Base-by-base conservation (phyloP, 495 filamentous ascomycete genomes). In the Polyplosphaeria fusca region DNA sequence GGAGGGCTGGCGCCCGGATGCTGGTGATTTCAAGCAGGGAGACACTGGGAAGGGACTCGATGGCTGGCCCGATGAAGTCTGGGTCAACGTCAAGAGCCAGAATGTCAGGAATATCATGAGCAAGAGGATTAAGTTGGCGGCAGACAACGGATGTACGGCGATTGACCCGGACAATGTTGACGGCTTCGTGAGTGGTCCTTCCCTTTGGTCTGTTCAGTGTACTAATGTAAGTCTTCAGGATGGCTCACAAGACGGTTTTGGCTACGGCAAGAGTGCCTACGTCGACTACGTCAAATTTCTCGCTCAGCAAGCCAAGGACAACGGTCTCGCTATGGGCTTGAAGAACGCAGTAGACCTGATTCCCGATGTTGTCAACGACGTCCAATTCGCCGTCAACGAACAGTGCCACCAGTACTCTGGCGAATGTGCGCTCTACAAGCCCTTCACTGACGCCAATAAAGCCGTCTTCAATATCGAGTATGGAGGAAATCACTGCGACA, bases 381-480 rank as follows among this genome's bases (percentile, higher is more conserved):
- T 86, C 64, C 76, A 87, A 55, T 89, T 85, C 73, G 76, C 74
- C 7, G 82, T 89, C 39, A 86, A 88, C 66, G 86, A 89, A 73
- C 81, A 88, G 66, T 89, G 86, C 65, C 63, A 66, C 26, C 77
- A 77, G 1, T 68, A 81, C 66, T 79, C 76, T 43, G 57, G 74
- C 12, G 81, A 84, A 58, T 87, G 84, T 55, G 73, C 70, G 25
- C 69, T 60, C 0, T 86, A 80, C 60, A 67, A 70, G 2, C 68
- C 78, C 12, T 86, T 87, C 59, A 74, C 79, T 9, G 57, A 73
- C 14, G 74, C 70, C 1, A 73, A 71, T 46, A 87, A 87, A 68
- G 84, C 85, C 0, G 82, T 89, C 18, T 87, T 88, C 62, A 80
- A 87, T 61, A 84, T 88, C 51, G 85, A 88, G 68, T 88, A 89